Conservation (phyloP, 2,329 filamentous ascomycete species). For the Talaromyces sp. region DNA sequence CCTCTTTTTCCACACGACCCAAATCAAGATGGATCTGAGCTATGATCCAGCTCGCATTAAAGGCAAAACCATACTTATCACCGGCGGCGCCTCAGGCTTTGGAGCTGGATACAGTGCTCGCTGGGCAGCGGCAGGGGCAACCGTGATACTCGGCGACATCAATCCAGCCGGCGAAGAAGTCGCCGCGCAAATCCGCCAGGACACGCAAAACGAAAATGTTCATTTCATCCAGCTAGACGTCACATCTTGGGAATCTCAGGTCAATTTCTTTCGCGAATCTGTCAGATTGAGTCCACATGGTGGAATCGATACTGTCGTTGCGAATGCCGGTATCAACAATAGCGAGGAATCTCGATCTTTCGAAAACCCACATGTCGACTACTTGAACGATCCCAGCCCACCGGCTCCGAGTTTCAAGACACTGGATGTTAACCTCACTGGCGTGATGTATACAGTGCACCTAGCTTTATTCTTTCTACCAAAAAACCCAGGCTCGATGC, state of each 20-base stretch:
- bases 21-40: conserved; percentile 11
- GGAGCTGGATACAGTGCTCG: conserved; percentile 55
- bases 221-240: conserved; percentile 58
- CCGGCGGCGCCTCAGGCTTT: conserved; percentile 63
- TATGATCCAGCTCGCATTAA: conserved; percentile 20
- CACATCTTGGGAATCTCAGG: conserved; percentile 63
- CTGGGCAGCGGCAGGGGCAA: conserved; percentile 58
- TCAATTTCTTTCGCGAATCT: conserved; percentile 62
- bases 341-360: conserved; percentile 39
- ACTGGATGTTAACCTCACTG: conserved; percentile 63
- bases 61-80: conserved; percentile 61
- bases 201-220: conserved; percentile 61
- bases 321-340: conserved; percentile 64
- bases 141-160: conserved; percentile 64
- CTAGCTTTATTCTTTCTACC: conserved; percentile 62
- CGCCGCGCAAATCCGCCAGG: conserved; percentile 55
- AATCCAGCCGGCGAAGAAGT: conserved; percentile 57
- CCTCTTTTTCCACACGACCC: background rate
- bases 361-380: conserved; percentile 44
- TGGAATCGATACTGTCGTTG: conserved; percentile 63
- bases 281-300: conserved; percentile 54
- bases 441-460: conserved; percentile 64
- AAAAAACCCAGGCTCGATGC: conserved; percentile 48
- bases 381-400: conserved; percentile 39
- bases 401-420: conserved; percentile 53